Evolutionary conservation across 345 rosid species (phyloP), one percentile per base, ranked within the genome.

Genomic region (Syzygium aromaticum): DNA sequence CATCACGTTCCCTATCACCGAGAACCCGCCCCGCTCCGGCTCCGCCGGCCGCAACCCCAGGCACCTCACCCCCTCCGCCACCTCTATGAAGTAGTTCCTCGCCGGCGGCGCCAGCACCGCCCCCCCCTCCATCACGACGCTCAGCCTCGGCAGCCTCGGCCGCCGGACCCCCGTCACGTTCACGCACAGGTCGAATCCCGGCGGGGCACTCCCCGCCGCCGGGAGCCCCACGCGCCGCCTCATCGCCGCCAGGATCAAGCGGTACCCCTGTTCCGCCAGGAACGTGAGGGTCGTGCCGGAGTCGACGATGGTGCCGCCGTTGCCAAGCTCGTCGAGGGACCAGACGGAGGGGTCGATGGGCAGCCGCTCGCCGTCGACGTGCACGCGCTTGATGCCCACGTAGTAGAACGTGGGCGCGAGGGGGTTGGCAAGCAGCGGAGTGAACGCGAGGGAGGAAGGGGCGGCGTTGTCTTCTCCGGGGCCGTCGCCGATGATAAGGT

Each of bases 1-100:
- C 99, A 96, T 95, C 86, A 97, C 92, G 88, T 97, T 97, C 90
- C 99, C 99, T 5, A 97, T 91, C 90, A 96, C 99, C 67, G 97
- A 93, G 46, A 93, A 90, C 87, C 95, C 96, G 11, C 83, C 46
- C 5, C 89, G 89, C 86, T 67, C 92, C 30, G 88, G n/a, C 61
- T 89, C 87, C 73, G 88, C 95, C 28, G 95, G 84, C 91, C 93
- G 97, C 46, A 97, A 89, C 87, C 94, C 98, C 88, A 97, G 73
- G 89, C 99, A 97, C 90, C 86, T 93, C 30, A 96, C 90, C 30
- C 91, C 80, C 13, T 91, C 95, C 85, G 91, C 90, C 91, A 96
- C 93, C 28, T 95, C 96, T 8, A 93, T 90, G 86, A 94, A 95
- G 84, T 96, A 97, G 88, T 97, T 97, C 92, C 96, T 90, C 91